A percentile compares a stretch with the other conserved stretches of the same genome.
Conservation (phyloP, 495 filamentous ascomycete genomes). For the Tuber melanosporum region DNA sequence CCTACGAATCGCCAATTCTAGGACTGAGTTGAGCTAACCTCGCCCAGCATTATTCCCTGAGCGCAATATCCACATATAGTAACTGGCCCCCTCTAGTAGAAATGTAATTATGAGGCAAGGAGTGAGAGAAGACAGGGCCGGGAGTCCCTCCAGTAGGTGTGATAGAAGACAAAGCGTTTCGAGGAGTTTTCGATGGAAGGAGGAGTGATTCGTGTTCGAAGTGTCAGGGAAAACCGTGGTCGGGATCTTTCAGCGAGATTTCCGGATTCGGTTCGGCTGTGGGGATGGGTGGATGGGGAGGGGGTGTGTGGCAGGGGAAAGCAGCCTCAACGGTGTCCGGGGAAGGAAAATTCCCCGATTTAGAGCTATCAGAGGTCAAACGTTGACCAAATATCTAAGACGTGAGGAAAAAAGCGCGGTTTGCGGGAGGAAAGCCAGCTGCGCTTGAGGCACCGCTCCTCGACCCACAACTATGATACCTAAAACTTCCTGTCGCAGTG, state of each 20-base stretch:
- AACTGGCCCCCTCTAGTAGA: conserved; percentile 15
- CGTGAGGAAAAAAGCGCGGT: not conserved
- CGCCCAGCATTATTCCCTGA: conserved; percentile 34
- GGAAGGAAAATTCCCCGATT: conserved; percentile 21
- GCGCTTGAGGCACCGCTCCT: not conserved
- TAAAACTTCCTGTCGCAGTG: not conserved
- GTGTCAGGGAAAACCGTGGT: conserved; percentile 18
- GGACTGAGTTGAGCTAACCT: conserved; percentile 24
- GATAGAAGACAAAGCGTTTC: conserved; percentile 27
- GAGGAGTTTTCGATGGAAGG: conserved; percentile 4
- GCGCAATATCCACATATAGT: conserved; percentile 34
- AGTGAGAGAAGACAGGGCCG: conserved; percentile 19
- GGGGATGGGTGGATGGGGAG: not conserved
- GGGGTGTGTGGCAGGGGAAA: not conserved
- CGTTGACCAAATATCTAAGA: conserved; percentile 2
- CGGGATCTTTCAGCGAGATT: conserved; percentile 20
- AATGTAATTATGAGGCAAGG: conserved; percentile 18
- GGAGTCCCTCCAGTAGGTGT: not conserved
- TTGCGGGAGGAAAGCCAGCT: not conserved
- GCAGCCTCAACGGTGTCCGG: conserved; percentile 25
- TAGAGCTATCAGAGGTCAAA: conserved; percentile 20
- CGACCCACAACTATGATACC: not conserved
- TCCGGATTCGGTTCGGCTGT: conserved; percentile 31
- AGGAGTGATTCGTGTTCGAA: conserved; percentile 13
- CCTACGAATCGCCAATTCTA: conserved; percentile 32